Evolutionary conservation across 257 asterid species (phyloP).

Genomic region (Voacanga thouarsii): DNA sequence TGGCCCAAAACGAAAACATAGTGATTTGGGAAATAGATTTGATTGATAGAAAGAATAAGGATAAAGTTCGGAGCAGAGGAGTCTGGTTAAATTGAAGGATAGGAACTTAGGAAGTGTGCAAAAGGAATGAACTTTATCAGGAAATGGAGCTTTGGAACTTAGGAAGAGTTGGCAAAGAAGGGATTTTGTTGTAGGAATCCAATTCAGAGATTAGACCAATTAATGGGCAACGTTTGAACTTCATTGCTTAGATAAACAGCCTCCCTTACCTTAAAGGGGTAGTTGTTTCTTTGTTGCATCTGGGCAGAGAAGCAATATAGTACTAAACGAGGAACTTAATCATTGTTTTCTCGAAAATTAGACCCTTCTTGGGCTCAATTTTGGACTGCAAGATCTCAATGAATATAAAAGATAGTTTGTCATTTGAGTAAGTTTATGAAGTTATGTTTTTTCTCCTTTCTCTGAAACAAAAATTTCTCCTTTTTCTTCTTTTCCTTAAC

Average conservation of each 20-base stretch:
- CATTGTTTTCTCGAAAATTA: background rate
- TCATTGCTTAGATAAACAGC: background rate
- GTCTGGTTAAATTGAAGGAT: slow-evolving; percentile 16
- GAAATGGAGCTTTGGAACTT: background rate
- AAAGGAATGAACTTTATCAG: slow-evolving; percentile 3
- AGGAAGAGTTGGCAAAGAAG: background rate
- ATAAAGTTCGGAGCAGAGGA: slow-evolving; percentile 7
- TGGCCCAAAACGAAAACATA: background rate
- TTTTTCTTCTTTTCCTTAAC: no score
- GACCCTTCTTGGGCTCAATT: background rate
- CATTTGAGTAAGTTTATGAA: background rate
- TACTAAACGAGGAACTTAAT: background rate
- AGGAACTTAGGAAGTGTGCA: background rate
- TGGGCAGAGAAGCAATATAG: background rate
- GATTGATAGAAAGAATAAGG: background rate
- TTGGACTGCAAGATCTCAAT: background rate
- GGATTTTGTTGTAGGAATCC: slow-evolving; percentile 2
- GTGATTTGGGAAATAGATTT: background rate
- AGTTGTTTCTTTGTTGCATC: background rate
- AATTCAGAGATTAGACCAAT: background rate
- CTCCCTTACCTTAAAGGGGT: background rate
- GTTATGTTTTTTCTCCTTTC: background rate
- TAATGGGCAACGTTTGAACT: background rate
- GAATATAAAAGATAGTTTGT: background rate
- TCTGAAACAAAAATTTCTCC: no score